Evolutionary conservation across 2,329 filamentous ascomycete genomes (phyloP).

Genomic region (Macrophomina phaseolina): DNA sequence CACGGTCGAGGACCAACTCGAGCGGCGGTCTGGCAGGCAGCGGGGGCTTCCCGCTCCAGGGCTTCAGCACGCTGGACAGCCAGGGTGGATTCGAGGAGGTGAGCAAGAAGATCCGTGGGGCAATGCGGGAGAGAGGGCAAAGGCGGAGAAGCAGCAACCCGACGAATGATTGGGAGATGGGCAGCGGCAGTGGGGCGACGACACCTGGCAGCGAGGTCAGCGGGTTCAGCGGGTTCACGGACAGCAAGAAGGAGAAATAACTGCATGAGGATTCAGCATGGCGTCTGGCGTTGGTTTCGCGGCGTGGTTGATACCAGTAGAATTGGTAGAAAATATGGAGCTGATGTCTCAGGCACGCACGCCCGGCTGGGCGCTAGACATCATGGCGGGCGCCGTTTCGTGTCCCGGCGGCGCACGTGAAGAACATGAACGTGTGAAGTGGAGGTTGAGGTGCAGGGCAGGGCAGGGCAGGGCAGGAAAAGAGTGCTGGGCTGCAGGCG

Average conservation of each 20-base stretch:
- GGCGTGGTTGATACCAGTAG: slow-evolving; percentile 22
- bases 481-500: neutral
- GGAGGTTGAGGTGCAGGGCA: no score
- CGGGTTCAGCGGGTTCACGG: slow-evolving; percentile 20
- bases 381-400: neutral
- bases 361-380: neutral
- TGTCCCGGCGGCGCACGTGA: slow-evolving; percentile 7
- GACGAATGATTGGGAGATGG: slow-evolving; percentile 32
- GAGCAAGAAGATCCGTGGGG: slow-evolving; percentile 79
- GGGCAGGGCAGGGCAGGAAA: neutral
- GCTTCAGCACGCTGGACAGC: slow-evolving; percentile 70
- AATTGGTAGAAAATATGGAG: slow-evolving; percentile 11
- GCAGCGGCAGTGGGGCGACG: slow-evolving; percentile 31
- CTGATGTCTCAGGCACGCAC: slow-evolving; percentile 12
- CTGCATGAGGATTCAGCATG: slow-evolving; percentile 17
- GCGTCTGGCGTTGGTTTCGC: slow-evolving; percentile 24
- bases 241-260: slow-evolving; percentile 23
- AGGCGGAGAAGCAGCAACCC: slow-evolving; percentile 52
- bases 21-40: slow-evolving; percentile 65
- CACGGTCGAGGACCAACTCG: slow-evolving; percentile 68
- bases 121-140: slow-evolving; percentile 80
- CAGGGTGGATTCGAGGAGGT: slow-evolving; percentile 81
- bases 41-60: slow-evolving; percentile 68
- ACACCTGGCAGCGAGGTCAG: slow-evolving; percentile 35
- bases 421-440: slow-evolving; percentile 4